Conservation (phyloP, 495 filamentous ascomycete genomes). For the Recurvomyces mirabilis region DNA sequence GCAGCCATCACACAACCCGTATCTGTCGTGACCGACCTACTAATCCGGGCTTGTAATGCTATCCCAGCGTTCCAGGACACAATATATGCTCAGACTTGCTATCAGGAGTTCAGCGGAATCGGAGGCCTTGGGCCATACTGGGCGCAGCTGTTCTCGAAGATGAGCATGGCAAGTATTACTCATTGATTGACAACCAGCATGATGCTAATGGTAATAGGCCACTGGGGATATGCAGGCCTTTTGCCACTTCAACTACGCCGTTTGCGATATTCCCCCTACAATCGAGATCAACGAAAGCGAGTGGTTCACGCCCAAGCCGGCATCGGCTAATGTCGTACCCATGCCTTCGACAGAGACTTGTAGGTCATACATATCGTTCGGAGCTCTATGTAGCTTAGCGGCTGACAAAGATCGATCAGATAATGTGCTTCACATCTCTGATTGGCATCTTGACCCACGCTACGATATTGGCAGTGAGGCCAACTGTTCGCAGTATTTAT, state of each 20-base stretch:
- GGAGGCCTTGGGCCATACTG: constrained; percentile 22
- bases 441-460: constrained; percentile 16
- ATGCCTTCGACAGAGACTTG: constrained; percentile 1
- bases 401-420: no score
- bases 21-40: constrained; percentile 20
- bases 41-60: constrained; percentile 8
- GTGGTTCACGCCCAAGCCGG: constrained; percentile 15
- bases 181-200: no score
- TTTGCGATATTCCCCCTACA: constrained; percentile 16
- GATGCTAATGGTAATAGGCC: no score
- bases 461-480: constrained; percentile 14
- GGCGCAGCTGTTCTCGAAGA: constrained; percentile 21
- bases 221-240: constrained; percentile 24
- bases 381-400: no score
- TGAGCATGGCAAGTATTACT: no score
- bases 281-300: constrained; percentile 22
- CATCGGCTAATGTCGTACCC: constrained; percentile 2
- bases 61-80: no score
- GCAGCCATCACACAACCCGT: constrained; percentile 13
- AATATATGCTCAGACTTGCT: no score
- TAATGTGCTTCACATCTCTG: constrained; percentile 13
- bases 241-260: constrained; percentile 17
- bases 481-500: constrained; percentile 10
- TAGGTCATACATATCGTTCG: no score
- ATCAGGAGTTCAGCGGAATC: no score